phyloP scores from a whole-genome alignment of 495 filamentous ascomycete genomes.

The Cercophora sp. region DNA sequence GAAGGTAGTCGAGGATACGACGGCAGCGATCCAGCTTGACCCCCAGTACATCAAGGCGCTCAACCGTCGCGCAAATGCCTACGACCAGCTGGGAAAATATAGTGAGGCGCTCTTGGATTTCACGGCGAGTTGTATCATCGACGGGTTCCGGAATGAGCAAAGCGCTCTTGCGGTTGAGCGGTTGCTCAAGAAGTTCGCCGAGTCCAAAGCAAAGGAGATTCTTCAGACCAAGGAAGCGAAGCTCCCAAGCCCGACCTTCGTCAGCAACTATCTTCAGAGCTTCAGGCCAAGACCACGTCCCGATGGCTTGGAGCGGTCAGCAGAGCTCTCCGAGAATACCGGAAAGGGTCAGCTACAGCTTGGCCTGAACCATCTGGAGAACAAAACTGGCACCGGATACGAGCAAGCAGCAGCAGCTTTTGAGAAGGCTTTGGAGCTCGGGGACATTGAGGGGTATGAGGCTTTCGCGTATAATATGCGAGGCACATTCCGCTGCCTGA shows the following conservation, averaged over 20 bases:
- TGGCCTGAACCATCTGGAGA: conserved; percentile 73
- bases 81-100: conserved; percentile 85
- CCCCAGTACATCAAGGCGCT: conserved; percentile 96
- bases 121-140: conserved; percentile 98
- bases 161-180: conserved; percentile 88
- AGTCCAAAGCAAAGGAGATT: conserved; percentile 84
- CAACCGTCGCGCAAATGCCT: conserved; percentile 91
- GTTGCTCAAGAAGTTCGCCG: conserved; percentile 93
- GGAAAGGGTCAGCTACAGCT: conserved; percentile 81
- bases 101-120: conserved; percentile 95
- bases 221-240: conserved; percentile 64
- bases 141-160: conserved; percentile 84
- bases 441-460: conserved; percentile 73
- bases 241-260: conserved; percentile 90
- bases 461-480: conserved; percentile 93
- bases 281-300: conserved; percentile 81
- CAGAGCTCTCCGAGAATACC: conserved; percentile 68
- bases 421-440: conserved; percentile 78
- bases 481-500: conserved; percentile 90
- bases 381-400: conserved; percentile 85
- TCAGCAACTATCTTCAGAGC: conserved; percentile 97
- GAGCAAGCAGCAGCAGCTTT: conserved; percentile 81
- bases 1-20: conserved; percentile 96
- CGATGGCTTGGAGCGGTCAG: conserved; percentile 73
- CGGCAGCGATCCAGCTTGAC: conserved; percentile 85